Evolutionary conservation across 805 yeast genomes (phyloP).

Genomic region (Spencermartinsiella europaea): DNA sequence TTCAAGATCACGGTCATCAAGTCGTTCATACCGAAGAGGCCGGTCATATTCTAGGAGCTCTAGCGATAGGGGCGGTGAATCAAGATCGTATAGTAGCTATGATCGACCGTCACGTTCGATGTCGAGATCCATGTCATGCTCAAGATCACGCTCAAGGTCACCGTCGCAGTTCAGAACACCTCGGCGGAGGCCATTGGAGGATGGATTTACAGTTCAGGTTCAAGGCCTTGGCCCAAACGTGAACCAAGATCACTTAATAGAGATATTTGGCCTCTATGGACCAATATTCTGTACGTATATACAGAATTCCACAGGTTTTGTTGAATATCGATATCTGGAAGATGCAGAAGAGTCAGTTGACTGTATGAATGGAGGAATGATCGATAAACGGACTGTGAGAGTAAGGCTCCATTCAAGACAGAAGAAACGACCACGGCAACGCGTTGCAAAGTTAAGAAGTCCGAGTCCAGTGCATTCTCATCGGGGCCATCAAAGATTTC

Average conservation of each 20-base stretch:
- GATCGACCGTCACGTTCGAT: background rate
- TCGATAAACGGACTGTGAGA: constrained; percentile 12
- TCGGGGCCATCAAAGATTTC: background rate
- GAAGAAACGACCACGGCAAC: too few species aligned
- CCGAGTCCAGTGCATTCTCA: background rate
- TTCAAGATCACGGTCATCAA: background rate
- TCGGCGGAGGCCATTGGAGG: background rate
- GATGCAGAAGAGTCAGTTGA: constrained; percentile 13
- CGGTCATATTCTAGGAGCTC: too few species aligned
- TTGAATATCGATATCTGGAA: constrained; percentile 8
- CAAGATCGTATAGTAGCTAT: too few species aligned
- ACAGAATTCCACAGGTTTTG: constrained; percentile 3
- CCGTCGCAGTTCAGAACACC: too few species aligned
- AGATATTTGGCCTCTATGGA: constrained; percentile 19
- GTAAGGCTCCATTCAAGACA: background rate
- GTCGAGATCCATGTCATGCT: constrained; percentile 2
- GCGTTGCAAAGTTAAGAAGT: background rate
- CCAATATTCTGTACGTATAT: constrained; percentile 7
- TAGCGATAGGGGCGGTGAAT: too few species aligned
- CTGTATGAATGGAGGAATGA: constrained; percentile 18
- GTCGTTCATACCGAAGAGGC: too few species aligned
- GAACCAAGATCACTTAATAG: constrained; percentile 13
- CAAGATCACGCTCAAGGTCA: constrained; percentile 8
- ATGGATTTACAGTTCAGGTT: constrained; percentile 1
- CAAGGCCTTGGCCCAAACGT: constrained; percentile 5